Evolutionary conservation across 441 rosid species (phyloP), one percentile per base, ranked within the genome.

Genomic region (Populus hybrid): DNA sequence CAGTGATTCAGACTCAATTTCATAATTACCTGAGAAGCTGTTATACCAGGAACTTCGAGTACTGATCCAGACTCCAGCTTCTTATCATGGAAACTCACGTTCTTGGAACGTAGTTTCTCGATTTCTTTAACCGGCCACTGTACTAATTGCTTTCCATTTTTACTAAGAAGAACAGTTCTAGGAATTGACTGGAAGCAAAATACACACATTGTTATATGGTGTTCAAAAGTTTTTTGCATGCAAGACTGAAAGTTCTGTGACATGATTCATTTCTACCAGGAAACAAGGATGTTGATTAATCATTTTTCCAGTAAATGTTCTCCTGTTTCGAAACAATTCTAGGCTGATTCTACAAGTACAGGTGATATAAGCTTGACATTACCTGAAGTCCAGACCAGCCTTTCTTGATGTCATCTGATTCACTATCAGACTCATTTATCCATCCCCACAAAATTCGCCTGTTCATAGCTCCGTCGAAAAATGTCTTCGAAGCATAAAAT

Each of bases 371-470:
- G 28, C 30, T 63, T 63, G 14, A n/a, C 6, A 11, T 16, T 32
- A 68, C 71, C 71, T 68, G 71, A 68, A 68, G 40, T 11, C 38
- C 32, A 14, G 71, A 35, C 71, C 71, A 68, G 18, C 71, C 71
- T 19, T 68, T 68, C 40, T 30, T 34, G 32, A 68, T 30, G 35
- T 68, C 71, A 16, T 28, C 38, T 28, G 19, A 30, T 68, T 30
- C 71, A 8, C 40, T 68, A 18, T 68, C 71, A 68, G 71, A 28
- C 40, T 68, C 71, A 14, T 19, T 19, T 28, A 68, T 68, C 71
- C 71, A 68, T 14, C 71, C 71, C 71, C 71, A 68, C 71, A 68
- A 32, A 8, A 68, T 30, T 28, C 93, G 21, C 80, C 70, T 68
- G 40, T 28, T 34, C 35, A 28, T 68, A 0, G 14, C 35, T 2